These are phyloP conservation scores for Xerocomellus dryophilus DNA, from an alignment of 768 basidiomycete species.

Conservation along the genomic window DNA sequence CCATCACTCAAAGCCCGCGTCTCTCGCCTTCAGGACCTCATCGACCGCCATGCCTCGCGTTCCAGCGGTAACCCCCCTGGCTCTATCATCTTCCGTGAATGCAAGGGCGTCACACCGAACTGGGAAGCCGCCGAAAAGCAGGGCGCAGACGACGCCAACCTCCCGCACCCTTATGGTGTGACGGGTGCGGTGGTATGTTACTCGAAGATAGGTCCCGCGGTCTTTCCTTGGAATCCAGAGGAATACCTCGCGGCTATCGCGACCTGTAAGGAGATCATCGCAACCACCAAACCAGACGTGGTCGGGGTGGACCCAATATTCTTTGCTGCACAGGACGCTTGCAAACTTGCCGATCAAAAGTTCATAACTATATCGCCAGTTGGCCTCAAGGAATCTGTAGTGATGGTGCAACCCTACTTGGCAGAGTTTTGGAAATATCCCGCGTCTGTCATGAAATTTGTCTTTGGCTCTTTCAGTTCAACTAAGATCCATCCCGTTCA, in stretches of 20 bases:
- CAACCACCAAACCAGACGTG: not conserved
- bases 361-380: constrained; percentile 1
- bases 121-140: not conserved
- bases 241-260: constrained; percentile 6
- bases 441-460: not conserved
- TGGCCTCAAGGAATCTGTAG: not conserved
- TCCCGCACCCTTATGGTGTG: constrained; percentile 1
- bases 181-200: constrained; percentile 4
- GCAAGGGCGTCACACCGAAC: not conserved
- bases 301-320: not conserved
- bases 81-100: constrained; percentile 5
- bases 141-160: not conserved
- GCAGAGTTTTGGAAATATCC: constrained; percentile 7
- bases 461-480: not conserved
- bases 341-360: not conserved
- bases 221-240: constrained; percentile 2
- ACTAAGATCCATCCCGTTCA: not conserved
- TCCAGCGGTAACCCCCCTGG: not conserved
- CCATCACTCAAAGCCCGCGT: constrained; percentile 9
- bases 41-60: not conserved
- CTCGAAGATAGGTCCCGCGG: not conserved
- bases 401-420: not conserved
- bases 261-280: not conserved
- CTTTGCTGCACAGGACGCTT: constrained; percentile 3
- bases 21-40: constrained; percentile 3